These are phyloP conservation scores for Volvox africanus DNA, from an alignment of 139 green algal genomes.

Conservation along the genomic window DNA sequence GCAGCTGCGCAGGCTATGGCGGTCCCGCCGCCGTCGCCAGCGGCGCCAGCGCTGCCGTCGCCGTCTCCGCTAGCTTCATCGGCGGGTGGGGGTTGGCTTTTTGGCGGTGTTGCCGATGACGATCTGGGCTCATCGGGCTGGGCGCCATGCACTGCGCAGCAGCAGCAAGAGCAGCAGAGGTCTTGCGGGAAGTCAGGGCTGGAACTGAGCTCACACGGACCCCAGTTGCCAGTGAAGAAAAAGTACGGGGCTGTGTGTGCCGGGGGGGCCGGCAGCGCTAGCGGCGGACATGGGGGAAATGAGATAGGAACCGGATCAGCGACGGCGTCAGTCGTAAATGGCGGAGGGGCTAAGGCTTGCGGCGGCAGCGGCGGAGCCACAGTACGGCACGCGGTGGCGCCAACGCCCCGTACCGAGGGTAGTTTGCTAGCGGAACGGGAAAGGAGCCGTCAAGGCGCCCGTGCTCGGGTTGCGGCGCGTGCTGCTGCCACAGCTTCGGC, in stretches of 20 bases:
- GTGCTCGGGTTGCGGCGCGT: not conserved
- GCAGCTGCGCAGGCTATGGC: not conserved
- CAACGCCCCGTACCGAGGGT: not conserved
- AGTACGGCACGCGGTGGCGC: not conserved
- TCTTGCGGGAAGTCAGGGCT: not conserved
- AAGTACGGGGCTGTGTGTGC: not conserved
- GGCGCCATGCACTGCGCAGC: not conserved
- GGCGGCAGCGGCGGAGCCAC: not conserved
- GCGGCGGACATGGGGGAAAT: not conserved
- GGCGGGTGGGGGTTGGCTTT: not conserved
- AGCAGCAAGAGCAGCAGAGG: not conserved
- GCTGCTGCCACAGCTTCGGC: not conserved
- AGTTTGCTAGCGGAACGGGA: constrained; percentile 20
- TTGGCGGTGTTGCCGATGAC: no score
- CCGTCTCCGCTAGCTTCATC: not conserved
- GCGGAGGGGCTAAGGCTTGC: not conserved
- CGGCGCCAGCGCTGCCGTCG: not conserved
- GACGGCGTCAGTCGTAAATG: no score
- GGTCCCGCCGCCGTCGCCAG: not conserved
- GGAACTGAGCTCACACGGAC: not conserved
- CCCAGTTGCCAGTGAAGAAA: not conserved
- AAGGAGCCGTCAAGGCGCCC: not conserved
- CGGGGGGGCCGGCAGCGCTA: not conserved
- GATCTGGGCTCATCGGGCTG: not conserved
- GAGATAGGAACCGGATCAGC: not conserved